These are phyloP conservation scores for Alloteropsis semialata DNA, from an alignment of 176 grass and related monocot genomes.

Conservation along the genomic window DNA sequence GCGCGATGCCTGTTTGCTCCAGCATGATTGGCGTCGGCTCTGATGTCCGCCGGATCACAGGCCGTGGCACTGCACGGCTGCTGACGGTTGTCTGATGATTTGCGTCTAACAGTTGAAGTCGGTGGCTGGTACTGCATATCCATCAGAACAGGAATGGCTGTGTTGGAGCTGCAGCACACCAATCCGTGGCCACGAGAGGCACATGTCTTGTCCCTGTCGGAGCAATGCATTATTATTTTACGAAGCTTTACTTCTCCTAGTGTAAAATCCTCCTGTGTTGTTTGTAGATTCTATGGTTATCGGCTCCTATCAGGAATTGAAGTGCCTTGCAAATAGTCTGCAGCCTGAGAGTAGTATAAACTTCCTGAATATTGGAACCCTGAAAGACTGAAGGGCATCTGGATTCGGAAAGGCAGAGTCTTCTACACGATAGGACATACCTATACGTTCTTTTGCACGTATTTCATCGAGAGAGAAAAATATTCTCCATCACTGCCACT, in stretches of 20 bases:
- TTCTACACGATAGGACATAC: too few relatives aligned
- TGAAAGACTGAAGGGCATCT: not conserved
- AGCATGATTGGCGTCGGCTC: not conserved
- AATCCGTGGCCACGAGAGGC: not conserved
- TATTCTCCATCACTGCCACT: too few relatives aligned
- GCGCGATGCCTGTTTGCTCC: not conserved
- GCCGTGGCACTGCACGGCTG: constrained; percentile 19
- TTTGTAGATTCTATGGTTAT: not conserved
- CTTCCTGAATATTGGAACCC: not conserved
- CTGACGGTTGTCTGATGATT: constrained; percentile 5
- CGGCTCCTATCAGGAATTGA: not conserved
- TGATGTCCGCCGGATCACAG: constrained; percentile 9
- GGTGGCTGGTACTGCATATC: not conserved
- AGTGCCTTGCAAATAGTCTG: not conserved
- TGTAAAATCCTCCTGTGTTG: not conserved
- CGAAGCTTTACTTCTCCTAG: not conserved
- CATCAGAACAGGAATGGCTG: not conserved
- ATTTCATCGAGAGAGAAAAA: too few relatives aligned
- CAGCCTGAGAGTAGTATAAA: not conserved
- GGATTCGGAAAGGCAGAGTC: not conserved
- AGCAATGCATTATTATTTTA: not conserved
- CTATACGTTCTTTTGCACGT: too few relatives aligned
- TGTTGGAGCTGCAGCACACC: not conserved
- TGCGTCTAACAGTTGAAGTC: constrained; percentile 31
- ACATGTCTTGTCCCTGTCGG: not conserved